Percentiles rank a stretch among this genome's conserved stretches.
phyloP scores from a whole-genome alignment of 164 flowering plant genomes.

The Amborella trichopoda region DNA sequence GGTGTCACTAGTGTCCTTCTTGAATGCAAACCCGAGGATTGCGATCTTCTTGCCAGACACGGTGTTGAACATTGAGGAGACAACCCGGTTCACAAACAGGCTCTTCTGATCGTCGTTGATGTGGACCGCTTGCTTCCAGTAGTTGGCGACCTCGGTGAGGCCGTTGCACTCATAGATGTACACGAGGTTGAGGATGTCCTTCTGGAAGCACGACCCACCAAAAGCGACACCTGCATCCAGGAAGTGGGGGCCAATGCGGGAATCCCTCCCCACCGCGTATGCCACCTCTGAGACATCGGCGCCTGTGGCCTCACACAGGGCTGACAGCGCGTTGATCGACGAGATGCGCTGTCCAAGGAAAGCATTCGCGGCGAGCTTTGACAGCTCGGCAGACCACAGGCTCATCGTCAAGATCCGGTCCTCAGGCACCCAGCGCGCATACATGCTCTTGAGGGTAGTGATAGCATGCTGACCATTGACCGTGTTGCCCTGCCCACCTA shows the following conservation, averaged over 20 bases:
- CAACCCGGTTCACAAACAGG: conserved; percentile 14
- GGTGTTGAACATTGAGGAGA: conserved; percentile 17
- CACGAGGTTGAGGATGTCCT: conserved; percentile 15
- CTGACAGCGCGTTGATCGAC: conserved; percentile 14
- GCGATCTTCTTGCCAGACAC: conserved; percentile 18
- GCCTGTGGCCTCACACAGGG: conserved; percentile 17
- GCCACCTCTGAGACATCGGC: conserved; percentile 16
- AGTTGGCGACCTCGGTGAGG: conserved; percentile 13
- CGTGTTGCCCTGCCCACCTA: conserved; percentile 16
- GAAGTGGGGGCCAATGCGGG: conserved; percentile 11
- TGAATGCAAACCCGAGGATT: conserved; percentile 13
- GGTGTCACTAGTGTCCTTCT: conserved; percentile 15
- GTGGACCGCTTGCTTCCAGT: conserved; percentile 14
- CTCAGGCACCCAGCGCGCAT: conserved; percentile 14
- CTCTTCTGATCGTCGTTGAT: conserved; percentile 16
- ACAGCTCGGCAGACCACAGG: conserved; percentile 20
- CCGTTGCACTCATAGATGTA: conserved; percentile 21
- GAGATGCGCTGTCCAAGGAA: conserved; percentile 14
- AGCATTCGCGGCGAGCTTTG: conserved; percentile 18
- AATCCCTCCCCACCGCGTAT: conserved; percentile 15
- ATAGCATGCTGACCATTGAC: conserved; percentile 17
- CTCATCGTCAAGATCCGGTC: conserved; percentile 10
- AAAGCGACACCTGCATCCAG: conserved; percentile 14
- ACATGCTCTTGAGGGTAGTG: conserved; percentile 5
- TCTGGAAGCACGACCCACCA: conserved; percentile 17